Evolutionary conservation across 352 stramenopile genomes (phyloP), one percentile per base, ranked within the genome.

Genomic region (Globisporangium rhizosaccharum): DNA sequence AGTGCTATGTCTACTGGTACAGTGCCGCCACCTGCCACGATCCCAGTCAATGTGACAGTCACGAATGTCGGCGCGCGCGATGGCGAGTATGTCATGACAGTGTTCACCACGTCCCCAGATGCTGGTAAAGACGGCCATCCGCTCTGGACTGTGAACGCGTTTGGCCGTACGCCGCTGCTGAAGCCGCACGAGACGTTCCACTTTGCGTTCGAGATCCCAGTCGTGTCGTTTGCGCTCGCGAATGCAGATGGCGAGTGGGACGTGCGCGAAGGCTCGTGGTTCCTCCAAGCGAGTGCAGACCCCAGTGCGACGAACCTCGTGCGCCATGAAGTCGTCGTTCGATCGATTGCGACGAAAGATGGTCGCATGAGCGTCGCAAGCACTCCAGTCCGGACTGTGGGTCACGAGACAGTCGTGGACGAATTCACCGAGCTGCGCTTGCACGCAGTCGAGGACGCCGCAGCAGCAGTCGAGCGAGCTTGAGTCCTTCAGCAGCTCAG

Each of bases 121-220:
- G 60, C 65, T 44, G 73, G 72, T 7, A 52, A 53, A 36, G 57
- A 53, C 20, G 74, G 75, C 11, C 56, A 60, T n/a, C 78, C 78
- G 15, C 53, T 72, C n/a, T 75, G 85, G 53, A 71, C 64, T n/a
- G 48, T 92, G 28, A 66, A 75, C 9, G 73, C 63, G 10, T 93
- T 90, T 39, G 70, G 79, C 20, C 72, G 77, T 26, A 83, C 83
- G 28, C 66, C 63, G 8, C n/a, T 67, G 42, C 41, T 90, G 30
- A 37, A 49, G 17, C 50, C 65, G 11, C 53, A 63, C 1, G 59
- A 76, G 53, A 67, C 61, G 49, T 42, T 49, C 3, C 57, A 61
- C 7, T 54, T 77, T 20, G 60, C 59, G 14, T 79, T 85, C 33
- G 57, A 67, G 9, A 58, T 90, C n/a, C 50, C 59, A 0, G 51